Percentiles rank a stretch among this genome's conserved stretches.
Evolutionary conservation across 148 eudicot species (phyloP).

Genomic region (Oxyria digyna): DNA sequence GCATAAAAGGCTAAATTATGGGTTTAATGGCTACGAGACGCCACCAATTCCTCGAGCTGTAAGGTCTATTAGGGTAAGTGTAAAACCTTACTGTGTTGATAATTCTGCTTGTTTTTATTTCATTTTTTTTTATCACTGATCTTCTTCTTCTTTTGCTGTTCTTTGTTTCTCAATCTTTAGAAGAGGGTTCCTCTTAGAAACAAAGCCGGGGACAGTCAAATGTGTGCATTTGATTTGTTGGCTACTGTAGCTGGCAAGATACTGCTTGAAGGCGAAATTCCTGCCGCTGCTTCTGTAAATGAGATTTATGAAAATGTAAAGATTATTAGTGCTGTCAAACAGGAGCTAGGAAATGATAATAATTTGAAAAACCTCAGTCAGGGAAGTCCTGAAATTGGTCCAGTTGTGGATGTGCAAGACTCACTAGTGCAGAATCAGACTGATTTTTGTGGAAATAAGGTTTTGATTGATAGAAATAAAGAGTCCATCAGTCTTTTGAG

Average conservation of each 20-base stretch:
- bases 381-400: conserved; percentile 20
- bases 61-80: conserved; percentile 78
- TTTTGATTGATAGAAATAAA: conserved; percentile 23
- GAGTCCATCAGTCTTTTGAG: conserved; percentile 18
- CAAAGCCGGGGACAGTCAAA: conserved; percentile 30
- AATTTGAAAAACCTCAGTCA: conserved; percentile 21
- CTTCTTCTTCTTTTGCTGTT: background rate
- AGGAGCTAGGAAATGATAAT: conserved; percentile 22
- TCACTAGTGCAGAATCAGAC: background rate
- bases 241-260: conserved; percentile 83
- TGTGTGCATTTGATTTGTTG: conserved; percentile 79
- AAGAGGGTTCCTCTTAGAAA: conserved; percentile 41
- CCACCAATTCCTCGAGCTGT: conserved; percentile 68
- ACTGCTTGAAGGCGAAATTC: conserved; percentile 48
- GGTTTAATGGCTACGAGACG: conserved; percentile 64
- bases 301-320: conserved; percentile 16
- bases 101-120: background rate
- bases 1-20: conserved; percentile 69
- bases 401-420: conserved; percentile 10
- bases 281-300: conserved; percentile 9
- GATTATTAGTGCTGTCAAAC: conserved; percentile 21
- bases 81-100: background rate
- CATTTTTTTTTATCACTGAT: background rate
- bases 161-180: conserved; percentile 22
- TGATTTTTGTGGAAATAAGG: conserved; percentile 22